Evolutionary conservation across 345 rosid species (phyloP), one percentile per base, ranked within the genome.

Genomic region (Lagerstroemia speciosa): DNA sequence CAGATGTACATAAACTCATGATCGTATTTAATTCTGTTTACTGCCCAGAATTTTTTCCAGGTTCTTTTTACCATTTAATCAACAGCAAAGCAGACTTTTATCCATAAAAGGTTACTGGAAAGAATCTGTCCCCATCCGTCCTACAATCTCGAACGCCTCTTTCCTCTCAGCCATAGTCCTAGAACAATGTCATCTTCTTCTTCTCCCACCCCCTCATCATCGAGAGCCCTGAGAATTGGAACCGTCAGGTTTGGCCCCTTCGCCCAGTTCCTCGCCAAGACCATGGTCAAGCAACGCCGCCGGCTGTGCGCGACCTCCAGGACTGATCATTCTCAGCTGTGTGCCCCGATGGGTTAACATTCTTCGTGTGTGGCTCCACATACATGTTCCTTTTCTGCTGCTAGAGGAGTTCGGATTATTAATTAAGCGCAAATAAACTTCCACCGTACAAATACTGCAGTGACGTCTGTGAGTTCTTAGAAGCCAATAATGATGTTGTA

Each of bases 241-340:
- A 68, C 83, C 2, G 63, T 87, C 8, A 89, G 89, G 45, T 85
- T 85, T 67, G 92, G 92, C 32, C 65, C 74, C 5, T 87, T 85
- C 43, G 86, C 81, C 10, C 92, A 83, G 71, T 85, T 87, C 65
- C 81, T 85, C 20, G 84, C 86, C 0, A 80, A 65, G 71, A 82
- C 85, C 52, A 74, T 87, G 61, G 64, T 73, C 79, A 74, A 67
- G 31, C 89, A 87, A 65, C 85, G 89, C 67, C 92, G 83, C 64
- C 67, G 71, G 32, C 69, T 85, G 20, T 64, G 62, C 20, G 87
- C 85, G 4, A 77, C 81, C 66, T 87, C 89, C 33, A 77, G 84
- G 29, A 71, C 86, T 0, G 83, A 85, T 72, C 69, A 87, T 65
- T 78, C 85, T 15, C 76, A 74, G 43, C 70, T 74, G 68, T 78